Base-by-base conservation (phyloP, 495 filamentous ascomycete genomes). In the Copromyces sp. region DNA sequence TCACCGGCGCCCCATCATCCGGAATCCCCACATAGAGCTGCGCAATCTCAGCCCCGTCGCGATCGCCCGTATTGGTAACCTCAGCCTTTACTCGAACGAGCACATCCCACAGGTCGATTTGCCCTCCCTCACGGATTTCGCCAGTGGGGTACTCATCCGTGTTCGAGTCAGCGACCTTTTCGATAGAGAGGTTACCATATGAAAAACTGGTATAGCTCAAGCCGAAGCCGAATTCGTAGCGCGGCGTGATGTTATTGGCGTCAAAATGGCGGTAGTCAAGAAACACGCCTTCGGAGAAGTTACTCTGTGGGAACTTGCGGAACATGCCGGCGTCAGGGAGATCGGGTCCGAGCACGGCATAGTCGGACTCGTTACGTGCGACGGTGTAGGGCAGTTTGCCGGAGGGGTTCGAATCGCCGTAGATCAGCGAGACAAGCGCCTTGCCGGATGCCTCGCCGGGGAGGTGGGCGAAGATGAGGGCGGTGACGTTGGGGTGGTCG, bases 321-420 rank as follows among this genome's bases (percentile, higher is more conserved):
- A 78, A 85, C 14, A 73, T 77, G 6, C 80, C 83, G 2, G 47
- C 24, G 39, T 76, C 74, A 0, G 83, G 80, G 69, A 70, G 59
- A 20, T 81, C 80, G 37, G 79, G 82, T 6, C 76, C 78, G 38
- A 80, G 77, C 5, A 81, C 80, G n/a, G 83, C 83, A 76, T 90
- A 93, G 74, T 93, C 90, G 9, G 78, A 80, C 71, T 87, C 89
- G 68, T 89, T 86, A 37, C 84, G 82, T 5, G 89, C 89, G n/a
- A 93, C 87, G 0, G 89, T 92, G 74, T 93, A 94, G 0, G 92
- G 91, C 9, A 94, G 83, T 65, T 90, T 88, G 39, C 90, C 92
- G 0, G 85, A 89, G 0, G 87, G 87, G 44, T 86, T 87, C 35
- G 81, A 79, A 14, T 86, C 81, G 12, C 90, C 90, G 75, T 90